phyloP scores from a whole-genome alignment of 2,329 filamentous ascomycete genomes.

The Botrytis medusae region DNA sequence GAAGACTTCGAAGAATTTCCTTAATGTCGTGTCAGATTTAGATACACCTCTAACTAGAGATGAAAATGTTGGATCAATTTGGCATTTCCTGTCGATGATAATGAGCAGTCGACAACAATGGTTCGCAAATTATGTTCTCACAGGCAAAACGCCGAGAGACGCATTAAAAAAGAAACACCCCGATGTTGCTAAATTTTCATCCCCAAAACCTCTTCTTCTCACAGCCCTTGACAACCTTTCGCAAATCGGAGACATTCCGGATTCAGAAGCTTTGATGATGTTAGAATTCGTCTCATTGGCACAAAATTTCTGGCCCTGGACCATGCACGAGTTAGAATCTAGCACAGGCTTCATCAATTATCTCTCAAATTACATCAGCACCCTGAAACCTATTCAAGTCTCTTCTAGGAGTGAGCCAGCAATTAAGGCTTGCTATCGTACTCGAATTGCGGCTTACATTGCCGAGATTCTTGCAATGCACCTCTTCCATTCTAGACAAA shows the following conservation, averaged over 20 bases:
- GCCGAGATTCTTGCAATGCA: conserved; percentile 90
- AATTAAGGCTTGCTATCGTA: conserved; percentile 54
- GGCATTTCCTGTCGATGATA: conserved; percentile 83
- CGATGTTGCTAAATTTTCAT: conserved; percentile 46
- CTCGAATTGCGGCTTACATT: conserved; percentile 74
- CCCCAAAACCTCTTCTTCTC: conserved; percentile 64
- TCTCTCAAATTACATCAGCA: conserved; percentile 67
- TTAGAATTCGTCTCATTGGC: conserved; percentile 84
- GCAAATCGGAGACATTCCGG: conserved; percentile 62
- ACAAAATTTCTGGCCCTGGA: conserved; percentile 96
- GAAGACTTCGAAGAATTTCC: conserved; percentile 78
- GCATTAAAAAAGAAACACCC: conserved; percentile 55
- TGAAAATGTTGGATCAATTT: conserved; percentile 66
- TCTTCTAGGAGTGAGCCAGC: conserved; percentile 53
- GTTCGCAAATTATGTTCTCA: conserved; percentile 91
- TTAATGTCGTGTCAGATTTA: conserved; percentile 73
- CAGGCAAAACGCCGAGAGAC: conserved; percentile 79
- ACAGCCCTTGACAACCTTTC: conserved; percentile 71
- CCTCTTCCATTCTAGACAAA: conserved; percentile 79
- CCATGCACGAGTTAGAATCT: conserved; percentile 74
- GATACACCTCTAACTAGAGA: conserved; percentile 71
- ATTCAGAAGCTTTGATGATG: conserved; percentile 69
- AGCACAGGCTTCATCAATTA: conserved; percentile 72
- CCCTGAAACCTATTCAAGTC: conserved; percentile 52
- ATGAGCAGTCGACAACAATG: conserved; percentile 91